Conservation (phyloP, 805 yeast species). For the Saturnispora ahearnii region DNA sequence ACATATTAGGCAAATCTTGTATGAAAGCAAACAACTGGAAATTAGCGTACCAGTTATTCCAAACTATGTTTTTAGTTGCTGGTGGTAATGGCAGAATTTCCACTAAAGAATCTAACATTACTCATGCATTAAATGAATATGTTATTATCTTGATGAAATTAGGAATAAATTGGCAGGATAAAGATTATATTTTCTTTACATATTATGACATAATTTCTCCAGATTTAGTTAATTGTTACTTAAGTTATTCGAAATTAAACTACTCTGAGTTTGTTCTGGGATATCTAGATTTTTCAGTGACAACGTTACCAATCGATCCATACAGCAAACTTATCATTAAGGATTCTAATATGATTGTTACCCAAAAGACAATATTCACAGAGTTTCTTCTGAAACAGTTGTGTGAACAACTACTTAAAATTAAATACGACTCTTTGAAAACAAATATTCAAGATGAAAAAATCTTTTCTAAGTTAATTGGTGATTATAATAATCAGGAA, state of each 20-base stretch:
- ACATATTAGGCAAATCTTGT: slow-evolving; percentile 15
- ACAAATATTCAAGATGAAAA: not conserved
- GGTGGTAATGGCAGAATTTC: slow-evolving; percentile 3
- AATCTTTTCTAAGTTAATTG: not conserved
- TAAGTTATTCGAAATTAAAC: not conserved
- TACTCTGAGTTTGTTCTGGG: not conserved
- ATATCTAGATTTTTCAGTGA: not conserved
- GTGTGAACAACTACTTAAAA: not conserved
- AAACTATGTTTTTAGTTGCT: slow-evolving; percentile 14
- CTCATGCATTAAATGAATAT: slow-evolving; percentile 13
- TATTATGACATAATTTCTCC: not conserved
- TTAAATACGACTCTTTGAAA: not conserved
- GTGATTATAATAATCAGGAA: not conserved
- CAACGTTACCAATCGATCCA: not conserved
- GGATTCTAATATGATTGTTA: slow-evolving; percentile 1
- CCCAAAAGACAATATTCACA: not conserved
- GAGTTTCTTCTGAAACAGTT: not conserved
- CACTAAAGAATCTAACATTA: not conserved
- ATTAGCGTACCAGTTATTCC: slow-evolving; percentile 17
- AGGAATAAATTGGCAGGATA: not conserved
- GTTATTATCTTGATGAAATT: slow-evolving; percentile 12
- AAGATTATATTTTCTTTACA: slow-evolving; percentile 3
- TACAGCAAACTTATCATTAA: not conserved
- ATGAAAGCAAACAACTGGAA: slow-evolving; percentile 12
- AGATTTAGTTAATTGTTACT: slow-evolving; percentile 1